Conservation (phyloP, 1,284 basidiomycete genomes). For the Cryptococcus neoformans region DNA sequence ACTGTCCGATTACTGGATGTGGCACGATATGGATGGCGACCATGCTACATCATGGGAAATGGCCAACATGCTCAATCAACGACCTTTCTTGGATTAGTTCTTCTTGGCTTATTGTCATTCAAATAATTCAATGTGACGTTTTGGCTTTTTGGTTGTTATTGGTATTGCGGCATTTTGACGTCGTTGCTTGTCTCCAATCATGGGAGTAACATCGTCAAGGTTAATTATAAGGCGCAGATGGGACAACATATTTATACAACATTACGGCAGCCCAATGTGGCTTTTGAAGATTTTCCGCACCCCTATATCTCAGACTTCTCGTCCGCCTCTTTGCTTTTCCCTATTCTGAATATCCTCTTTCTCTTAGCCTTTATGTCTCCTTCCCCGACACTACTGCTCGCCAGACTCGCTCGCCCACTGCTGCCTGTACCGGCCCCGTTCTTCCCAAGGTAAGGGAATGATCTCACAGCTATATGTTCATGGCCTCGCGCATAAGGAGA, state of each 20-base stretch:
- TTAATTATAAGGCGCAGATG: too few species aligned
- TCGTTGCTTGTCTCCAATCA: too few species aligned
- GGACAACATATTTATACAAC: too few species aligned
- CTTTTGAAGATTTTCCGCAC: too few species aligned
- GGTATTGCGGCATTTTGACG: too few species aligned
- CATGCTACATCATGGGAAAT: slow-evolving; percentile 17
- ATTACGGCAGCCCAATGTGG: too few species aligned
- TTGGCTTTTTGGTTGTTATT: too few species aligned
- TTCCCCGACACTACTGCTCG: neutral
- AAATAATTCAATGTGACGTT: too few species aligned
- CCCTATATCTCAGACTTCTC: neutral
- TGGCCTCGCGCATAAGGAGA: slow-evolving; percentile 84
- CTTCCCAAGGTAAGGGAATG: slow-evolving; percentile 61
- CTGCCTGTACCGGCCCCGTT: slow-evolving; percentile 25
- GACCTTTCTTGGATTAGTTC: slow-evolving; percentile 16
- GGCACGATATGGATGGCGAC: slow-evolving; percentile 18
- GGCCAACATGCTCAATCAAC: slow-evolving; percentile 15
- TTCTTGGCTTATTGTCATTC: too few species aligned
- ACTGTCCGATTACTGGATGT: slow-evolving; percentile 20
- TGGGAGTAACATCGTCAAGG: too few species aligned
- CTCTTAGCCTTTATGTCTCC: slow-evolving; percentile 65
- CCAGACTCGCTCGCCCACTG: neutral
- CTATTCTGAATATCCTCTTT: slow-evolving; percentile 69
- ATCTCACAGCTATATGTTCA: slow-evolving; percentile 84
- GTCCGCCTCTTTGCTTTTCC: slow-evolving; percentile 45